Evolutionary conservation across 768 basidiomycete genomes (phyloP).

Genomic region (Lentinula boryana): DNA sequence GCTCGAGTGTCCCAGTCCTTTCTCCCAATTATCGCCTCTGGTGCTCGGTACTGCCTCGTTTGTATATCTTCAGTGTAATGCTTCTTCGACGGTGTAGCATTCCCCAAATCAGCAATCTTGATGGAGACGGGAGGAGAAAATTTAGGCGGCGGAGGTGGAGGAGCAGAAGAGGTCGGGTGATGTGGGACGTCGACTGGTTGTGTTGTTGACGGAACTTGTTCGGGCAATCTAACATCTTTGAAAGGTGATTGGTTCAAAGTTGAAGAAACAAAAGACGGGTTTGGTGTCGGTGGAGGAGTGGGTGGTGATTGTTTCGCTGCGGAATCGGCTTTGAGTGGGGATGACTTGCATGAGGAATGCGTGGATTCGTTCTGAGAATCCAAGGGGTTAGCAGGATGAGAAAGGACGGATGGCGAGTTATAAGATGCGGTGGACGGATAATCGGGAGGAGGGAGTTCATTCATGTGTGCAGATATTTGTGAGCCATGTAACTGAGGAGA

Average conservation of each 20-base stretch:
- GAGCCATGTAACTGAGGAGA: constrained; percentile 1
- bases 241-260: neutral
- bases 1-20: constrained; percentile 81
- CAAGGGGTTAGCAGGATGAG: constrained; percentile 36
- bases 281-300: constrained; percentile 8
- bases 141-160: neutral
- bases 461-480: constrained; percentile 1
- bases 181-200: constrained; percentile 1
- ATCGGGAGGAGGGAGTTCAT: neutral
- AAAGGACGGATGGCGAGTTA: constrained; percentile 31
- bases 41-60: constrained; percentile 91
- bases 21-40: constrained; percentile 89
- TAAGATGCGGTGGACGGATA: neutral
- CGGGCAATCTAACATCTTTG: too few relatives aligned
- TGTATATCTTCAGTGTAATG: constrained; percentile 96
- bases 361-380: constrained; percentile 5
- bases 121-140: constrained; percentile 55
- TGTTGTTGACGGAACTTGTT: neutral
- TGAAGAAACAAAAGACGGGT: neutral
- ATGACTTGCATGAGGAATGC: neutral
- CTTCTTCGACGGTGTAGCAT: constrained; percentile 85
- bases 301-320: constrained; percentile 1
- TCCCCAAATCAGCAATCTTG: constrained; percentile 93
- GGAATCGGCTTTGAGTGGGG: neutral
- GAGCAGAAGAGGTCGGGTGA: neutral